Base-by-base conservation (phyloP, 805 yeast genomes). In the Metahyphopichia silvanorum region DNA sequence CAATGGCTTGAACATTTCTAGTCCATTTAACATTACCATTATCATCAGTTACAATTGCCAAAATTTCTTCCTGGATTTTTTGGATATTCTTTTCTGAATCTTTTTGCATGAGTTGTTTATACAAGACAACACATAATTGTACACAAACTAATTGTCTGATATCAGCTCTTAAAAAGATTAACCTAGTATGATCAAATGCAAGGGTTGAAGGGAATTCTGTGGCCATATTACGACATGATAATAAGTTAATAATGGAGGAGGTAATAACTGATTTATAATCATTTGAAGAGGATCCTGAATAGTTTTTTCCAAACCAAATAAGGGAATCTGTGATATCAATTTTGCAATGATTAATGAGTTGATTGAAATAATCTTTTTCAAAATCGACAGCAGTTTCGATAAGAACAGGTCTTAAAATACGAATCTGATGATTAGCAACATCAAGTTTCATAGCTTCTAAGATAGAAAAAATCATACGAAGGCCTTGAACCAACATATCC, bases 401-500 rank as follows among this genome's bases (percentile, higher is more conserved):
- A 29, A 91, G 67, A 2, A 83, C 82, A 2, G 96, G 95, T 49
- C 96, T 72, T 33, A 88, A 65, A 14, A 86, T 77, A 44, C 95
- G 72, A 34, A 91, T 86, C 60, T 89, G 96, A 53, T 89, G 96
- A 60, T 89, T 89, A 11, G 97, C 96, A 35, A 88, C 93, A 51
- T 91, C 97, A 40, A 89, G 68, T 56, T 89, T 91, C 95, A 89
- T 88, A 8, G 95, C 91, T 57, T 89, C 97, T 42, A 91, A 66
- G 37, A 91, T 82, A 38, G 84, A 81, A 52, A 89, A 86, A 6
- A 86, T 72, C 56, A 80, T 74, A 35, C 88, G 71, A 33, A 91
- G 63, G 1, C 94, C 96, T 21, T 79, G 86, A 19, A 86, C 83
- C 25, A 88, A 63, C 40, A 69, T 66, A 15, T 44, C 47, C 5